A percentile compares a stretch with the other conserved stretches of the same genome.
Conservation (phyloP, 257 asterid genomes). For the Solanum commersonii region DNA sequence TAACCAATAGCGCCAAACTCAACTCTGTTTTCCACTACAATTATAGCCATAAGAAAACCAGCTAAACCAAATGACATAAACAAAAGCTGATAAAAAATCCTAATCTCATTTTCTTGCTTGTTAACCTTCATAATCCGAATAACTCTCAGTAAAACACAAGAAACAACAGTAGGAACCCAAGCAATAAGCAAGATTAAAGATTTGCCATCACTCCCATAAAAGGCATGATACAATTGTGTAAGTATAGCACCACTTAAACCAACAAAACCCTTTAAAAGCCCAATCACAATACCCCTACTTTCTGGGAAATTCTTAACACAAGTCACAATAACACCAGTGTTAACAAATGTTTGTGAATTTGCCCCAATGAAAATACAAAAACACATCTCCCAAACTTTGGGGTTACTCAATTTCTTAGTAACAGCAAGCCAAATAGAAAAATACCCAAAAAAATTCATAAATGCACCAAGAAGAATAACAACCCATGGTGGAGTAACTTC, state of each 20-base stretch:
- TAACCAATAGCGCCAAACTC: constrained; percentile 16
- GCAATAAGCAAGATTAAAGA: constrained; percentile 40
- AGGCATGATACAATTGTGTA: constrained; percentile 43
- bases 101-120: constrained; percentile 28
- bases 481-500: constrained; percentile 61
- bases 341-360: constrained; percentile 50
- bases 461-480: constrained; percentile 34
- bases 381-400: constrained; percentile 60
- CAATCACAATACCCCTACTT: constrained; percentile 48
- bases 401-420: constrained; percentile 17
- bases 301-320: constrained; percentile 66
- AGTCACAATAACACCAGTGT: constrained; percentile 52
- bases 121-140: constrained; percentile 25
- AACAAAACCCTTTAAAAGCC: constrained; percentile 45
- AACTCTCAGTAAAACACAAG: constrained; percentile 23
- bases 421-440: constrained; percentile 57
- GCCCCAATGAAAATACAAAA: constrained; percentile 48
- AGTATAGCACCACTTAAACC: constrained; percentile 64
- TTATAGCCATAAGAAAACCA: constrained; percentile 35
- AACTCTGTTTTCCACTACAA: constrained; percentile 24
- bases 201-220: constrained; percentile 33
- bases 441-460: constrained; percentile 52
- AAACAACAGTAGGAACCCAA: constrained; percentile 60
- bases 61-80: constrained; percentile 36
- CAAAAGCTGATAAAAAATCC: constrained; percentile 28